Conservation (phyloP, 2,329 filamentous ascomycete genomes). For the Neopestalotiopsis rosae region DNA sequence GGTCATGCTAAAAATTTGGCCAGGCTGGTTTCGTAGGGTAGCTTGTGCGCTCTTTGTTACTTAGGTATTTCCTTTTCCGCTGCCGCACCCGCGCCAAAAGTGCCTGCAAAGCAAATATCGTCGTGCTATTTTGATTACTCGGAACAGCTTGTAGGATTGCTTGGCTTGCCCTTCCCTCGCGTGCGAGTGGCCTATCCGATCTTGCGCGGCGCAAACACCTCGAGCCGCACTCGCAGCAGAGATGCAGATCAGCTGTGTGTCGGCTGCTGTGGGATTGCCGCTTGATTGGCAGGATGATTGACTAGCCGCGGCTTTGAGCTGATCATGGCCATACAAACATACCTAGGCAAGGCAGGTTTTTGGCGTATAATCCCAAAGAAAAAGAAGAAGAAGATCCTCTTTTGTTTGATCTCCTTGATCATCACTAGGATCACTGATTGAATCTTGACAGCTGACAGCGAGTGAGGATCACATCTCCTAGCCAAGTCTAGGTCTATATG, state of each 20-base stretch:
- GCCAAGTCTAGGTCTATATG: neutral
- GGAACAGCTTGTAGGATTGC: neutral
- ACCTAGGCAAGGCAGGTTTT: neutral
- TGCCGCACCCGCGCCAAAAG: neutral
- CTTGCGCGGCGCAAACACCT: neutral
- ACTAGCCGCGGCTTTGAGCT: slow-evolving; percentile 10
- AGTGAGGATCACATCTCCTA: neutral
- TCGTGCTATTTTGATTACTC: neutral
- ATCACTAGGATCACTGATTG: too few relatives aligned
- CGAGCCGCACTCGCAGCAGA: slow-evolving; percentile 11
- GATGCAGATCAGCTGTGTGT: slow-evolving; percentile 10
- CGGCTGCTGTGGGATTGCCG: slow-evolving; percentile 7
- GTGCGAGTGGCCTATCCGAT: neutral
- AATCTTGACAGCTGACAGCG: too few relatives aligned
- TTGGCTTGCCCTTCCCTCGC: neutral
- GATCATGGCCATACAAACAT: neutral
- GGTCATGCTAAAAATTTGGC: neutral
- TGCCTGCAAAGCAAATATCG: neutral
- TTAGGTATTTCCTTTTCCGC: neutral
- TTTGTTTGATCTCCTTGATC: slow-evolving; percentile 8
- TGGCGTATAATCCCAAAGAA: neutral
- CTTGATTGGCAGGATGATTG: slow-evolving; percentile 29
- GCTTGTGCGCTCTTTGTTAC: neutral
- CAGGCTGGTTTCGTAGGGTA: neutral
- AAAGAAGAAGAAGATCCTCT: neutral